Evolutionary conservation across 1,284 basidiomycete species (phyloP), one percentile per base, ranked within the genome.

Genomic region (Malassezia slooffiae): DNA sequence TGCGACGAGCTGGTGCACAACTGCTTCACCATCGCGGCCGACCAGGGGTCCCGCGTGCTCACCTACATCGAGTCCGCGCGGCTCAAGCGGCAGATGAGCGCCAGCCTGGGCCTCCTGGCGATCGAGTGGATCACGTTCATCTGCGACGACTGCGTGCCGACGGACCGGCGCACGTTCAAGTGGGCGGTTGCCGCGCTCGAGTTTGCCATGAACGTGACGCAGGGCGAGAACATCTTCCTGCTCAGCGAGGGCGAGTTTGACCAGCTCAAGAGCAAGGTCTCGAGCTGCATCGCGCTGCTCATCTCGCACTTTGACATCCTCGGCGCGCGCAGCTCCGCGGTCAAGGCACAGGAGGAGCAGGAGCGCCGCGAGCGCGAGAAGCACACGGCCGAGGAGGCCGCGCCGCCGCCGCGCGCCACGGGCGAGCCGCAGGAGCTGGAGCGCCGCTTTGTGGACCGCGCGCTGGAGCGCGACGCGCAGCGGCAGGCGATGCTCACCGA

Each of bases 151-250:
- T 99, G 93, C 72, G 85, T 95, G 60, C 87, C 89, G 2, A 85
- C 87, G 33, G 91, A 97, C 70, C 80, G 88, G 50, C 87, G 84
- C 71, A 97, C 90, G 0, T 99, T 99, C 77, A 83, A 86, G 67
- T 97, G 91, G 89, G 91, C 93, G 1, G 89, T 99, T 41, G 85
- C 84, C 41, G 90, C 93, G 4, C 78, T 99, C 15, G 88, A 95
- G 65, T 96, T 93, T 65, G 84, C 89, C 3, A 80, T 89, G 59
- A 79, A 83, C 60, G 82, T 90, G 54, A 97, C 91, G 4, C 79
- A 82, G 52, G 43, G 49, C 13, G 87, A 85, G 61, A 82, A 82
- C 70, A 97, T 99, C 57, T 77, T 96, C 13, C 81, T 89, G 26
- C 77, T 97, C 38, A 83, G 83, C 26, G 79, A 82, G 52, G 79